These are phyloP conservation scores for Lentinula novae-zelandiae DNA, from an alignment of 1,284 basidiomycete genomes.

Conservation along the genomic window DNA sequence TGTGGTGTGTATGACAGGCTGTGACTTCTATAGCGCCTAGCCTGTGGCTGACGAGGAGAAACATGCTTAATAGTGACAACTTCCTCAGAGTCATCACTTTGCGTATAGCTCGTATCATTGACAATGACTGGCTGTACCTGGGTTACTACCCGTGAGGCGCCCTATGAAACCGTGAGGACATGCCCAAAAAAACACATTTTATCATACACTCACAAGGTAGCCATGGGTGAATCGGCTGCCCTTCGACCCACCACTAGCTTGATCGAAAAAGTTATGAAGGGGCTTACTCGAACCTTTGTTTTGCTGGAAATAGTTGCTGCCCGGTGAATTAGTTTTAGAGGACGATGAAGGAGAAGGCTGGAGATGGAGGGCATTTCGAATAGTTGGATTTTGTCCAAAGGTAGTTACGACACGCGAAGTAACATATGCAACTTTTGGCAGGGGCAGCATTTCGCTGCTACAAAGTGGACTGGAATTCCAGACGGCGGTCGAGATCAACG, in stretches of 20 bases:
- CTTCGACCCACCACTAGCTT: constrained; percentile 55
- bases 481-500: background rate
- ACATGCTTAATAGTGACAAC: constrained; percentile 26
- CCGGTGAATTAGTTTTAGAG: constrained; percentile 16
- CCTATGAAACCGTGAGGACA: constrained; percentile 33
- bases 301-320: constrained; percentile 11
- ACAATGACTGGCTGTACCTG: constrained; percentile 60
- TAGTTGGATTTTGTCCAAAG: constrained; percentile 64
- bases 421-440: constrained; percentile 64
- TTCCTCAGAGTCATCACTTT: constrained; percentile 61
- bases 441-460: constrained; percentile 55
- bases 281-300: constrained; percentile 49
- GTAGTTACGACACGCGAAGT: constrained; percentile 71
- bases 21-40: constrained; percentile 46
- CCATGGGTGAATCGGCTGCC: constrained; percentile 66
- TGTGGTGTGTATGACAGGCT: constrained; percentile 48
- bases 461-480: background rate
- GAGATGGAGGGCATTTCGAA: constrained; percentile 71
- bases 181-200: background rate
- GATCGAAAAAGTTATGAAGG: constrained; percentile 58
- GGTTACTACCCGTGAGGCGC: constrained; percentile 61
- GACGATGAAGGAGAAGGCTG: constrained; percentile 40
- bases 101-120: constrained; percentile 40
- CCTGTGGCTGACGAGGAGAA: constrained; percentile 24
- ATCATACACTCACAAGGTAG: constrained; percentile 40